Percentiles rank a stretch among this genome's conserved stretches.
phyloP scores from a whole-genome alignment of 805 yeast species.

The Lipomyces spencermartinsiae region DNA sequence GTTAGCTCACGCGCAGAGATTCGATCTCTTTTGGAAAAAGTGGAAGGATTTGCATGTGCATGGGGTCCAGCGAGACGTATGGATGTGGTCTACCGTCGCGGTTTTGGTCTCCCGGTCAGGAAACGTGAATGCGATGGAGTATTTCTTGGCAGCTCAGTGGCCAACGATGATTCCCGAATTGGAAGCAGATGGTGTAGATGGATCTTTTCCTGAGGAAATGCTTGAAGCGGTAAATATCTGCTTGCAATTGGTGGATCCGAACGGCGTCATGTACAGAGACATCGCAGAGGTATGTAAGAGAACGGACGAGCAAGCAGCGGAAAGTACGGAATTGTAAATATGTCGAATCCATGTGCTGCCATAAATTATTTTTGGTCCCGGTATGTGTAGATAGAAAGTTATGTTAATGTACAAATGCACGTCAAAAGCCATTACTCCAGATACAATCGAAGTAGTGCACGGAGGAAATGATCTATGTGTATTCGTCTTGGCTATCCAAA shows the following conservation, averaged over 20 bases:
- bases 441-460: neutral
- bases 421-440: neutral
- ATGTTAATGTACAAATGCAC: neutral
- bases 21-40: conserved; percentile 45
- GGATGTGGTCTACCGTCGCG: conserved; percentile 39
- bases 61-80: conserved; percentile 34
- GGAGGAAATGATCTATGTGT: neutral
- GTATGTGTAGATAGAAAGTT: neutral
- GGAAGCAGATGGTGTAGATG: conserved; percentile 8
- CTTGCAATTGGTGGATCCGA: conserved; percentile 28
- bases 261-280: conserved; percentile 14
- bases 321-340: neutral
- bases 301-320: neutral
- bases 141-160: conserved; percentile 26
- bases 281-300: conserved; percentile 16
- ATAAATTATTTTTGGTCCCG: neutral
- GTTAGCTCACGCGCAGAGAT: conserved; percentile 41
- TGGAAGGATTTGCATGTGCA: conserved; percentile 37
- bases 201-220: conserved; percentile 12
- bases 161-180: conserved; percentile 18
- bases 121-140: conserved; percentile 29
- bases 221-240: conserved; percentile 17
- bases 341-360: neutral
- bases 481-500: neutral
- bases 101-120: conserved; percentile 45